Conservation (phyloP, 768 basidiomycete species). For the Termitomyces sp. region DNA sequence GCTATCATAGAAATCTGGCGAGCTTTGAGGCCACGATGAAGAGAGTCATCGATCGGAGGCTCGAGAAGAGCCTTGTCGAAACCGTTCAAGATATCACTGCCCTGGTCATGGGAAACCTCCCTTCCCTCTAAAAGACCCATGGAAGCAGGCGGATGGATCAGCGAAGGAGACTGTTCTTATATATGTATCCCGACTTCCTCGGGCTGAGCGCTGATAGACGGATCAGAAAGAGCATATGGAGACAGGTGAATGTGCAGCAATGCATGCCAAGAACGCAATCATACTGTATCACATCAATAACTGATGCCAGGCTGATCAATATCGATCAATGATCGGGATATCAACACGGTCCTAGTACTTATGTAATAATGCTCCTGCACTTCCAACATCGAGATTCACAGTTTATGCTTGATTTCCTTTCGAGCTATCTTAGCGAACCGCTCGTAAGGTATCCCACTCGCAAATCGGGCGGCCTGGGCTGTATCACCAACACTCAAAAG, state of each 20-base stretch:
- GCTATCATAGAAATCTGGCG: constrained; percentile 59
- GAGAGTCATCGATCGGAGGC: constrained; percentile 32
- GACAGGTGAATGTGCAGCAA: not conserved
- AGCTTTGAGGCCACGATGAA: constrained; percentile 51
- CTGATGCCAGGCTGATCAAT: no score
- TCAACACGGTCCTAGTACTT: no score
- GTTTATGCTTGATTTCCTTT: constrained; percentile 67
- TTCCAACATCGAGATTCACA: constrained; percentile 29
- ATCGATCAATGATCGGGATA: no score
- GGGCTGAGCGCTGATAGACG: not conserved
- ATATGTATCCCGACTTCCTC: not conserved
- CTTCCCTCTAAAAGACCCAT: constrained; percentile 26
- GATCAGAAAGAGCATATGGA: constrained; percentile 2
- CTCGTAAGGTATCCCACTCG: constrained; percentile 52
- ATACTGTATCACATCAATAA: no score
- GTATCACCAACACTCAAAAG: constrained; percentile 1
- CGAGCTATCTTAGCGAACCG: constrained; percentile 57
- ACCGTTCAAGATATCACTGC: constrained; percentile 20
- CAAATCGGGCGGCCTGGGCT: constrained; percentile 67
- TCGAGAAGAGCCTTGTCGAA: constrained; percentile 32
- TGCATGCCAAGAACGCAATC: not conserved
- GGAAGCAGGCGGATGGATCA: constrained; percentile 7
- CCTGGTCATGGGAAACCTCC: constrained; percentile 19
- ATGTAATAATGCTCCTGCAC: no score
- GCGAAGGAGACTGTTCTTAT: not conserved